Evolutionary conservation across 2,329 filamentous ascomycete species (phyloP), one percentile per base, ranked within the genome.

Genomic region (Fusarium drepaniforme): DNA sequence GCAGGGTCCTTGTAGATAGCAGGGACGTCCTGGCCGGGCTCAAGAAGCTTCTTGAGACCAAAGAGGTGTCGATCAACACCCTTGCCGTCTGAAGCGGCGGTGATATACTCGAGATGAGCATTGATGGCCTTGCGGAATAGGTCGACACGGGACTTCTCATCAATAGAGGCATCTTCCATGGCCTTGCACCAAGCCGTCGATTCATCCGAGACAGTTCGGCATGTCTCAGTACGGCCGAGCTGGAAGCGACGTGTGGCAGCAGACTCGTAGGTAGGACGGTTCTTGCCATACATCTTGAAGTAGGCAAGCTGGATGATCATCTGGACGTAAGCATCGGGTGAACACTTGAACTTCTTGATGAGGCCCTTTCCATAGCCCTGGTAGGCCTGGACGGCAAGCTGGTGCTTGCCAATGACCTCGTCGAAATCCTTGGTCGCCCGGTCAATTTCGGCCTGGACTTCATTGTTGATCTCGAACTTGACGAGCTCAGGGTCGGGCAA

Each of bases 261-360:
- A 7, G 96, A 98, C 86, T 99, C 97, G 87, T 99, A 99, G 0
- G 97, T 99, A 2, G 97, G 97, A 5, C 97, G 91, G 89, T 96
- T 98, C 89, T 96, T 95, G 88, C 97, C 97, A 85, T 97, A 98
- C 94, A 99, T 98, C 87, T 98, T 98, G 90, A 93, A 93, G 89
- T 99, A 99, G 44, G 97, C 97, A 64, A 98, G 91, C 85, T 99
- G 97, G 83, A 99, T 99, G 83, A 98, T 88, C 95, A 99, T 97
- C 86, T 99, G 97, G 49, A 98, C 95, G 84, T 97, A 99, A 37
- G 96, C 97, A 80, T 99, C 97, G 35, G 97, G 97, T 30, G 94
- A 97, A 90, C 94, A 98, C 87, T 95, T 97, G 92, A 99, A 98
- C 85, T 98, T 97, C 92, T 99, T 99, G 89, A 99, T 98, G 72